Evolutionary conservation across 805 yeast genomes (phyloP).

Genomic region (Pachysolen tannophilus): DNA sequence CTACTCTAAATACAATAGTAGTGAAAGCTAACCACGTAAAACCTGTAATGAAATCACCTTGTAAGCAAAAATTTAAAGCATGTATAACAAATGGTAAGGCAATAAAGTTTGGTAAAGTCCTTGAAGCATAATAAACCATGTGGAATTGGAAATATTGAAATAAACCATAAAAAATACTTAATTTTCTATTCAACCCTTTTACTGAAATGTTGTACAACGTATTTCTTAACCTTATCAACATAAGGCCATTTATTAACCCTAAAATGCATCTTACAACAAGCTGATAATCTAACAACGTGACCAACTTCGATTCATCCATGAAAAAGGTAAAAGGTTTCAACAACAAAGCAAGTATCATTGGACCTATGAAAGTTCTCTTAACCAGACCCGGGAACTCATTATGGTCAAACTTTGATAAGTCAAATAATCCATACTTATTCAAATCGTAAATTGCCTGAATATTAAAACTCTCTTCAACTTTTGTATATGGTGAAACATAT

Average conservation of each 20-base stretch:
- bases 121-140: constrained; percentile 65
- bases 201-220: constrained; percentile 21
- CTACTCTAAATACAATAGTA: constrained; percentile 66
- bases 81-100: constrained; percentile 65
- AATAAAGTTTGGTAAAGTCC: constrained; percentile 84
- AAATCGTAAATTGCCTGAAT: constrained; percentile 86
- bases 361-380: constrained; percentile 77
- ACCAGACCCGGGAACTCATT: constrained; percentile 78
- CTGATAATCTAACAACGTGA: constrained; percentile 34
- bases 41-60: constrained; percentile 40
- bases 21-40: constrained; percentile 50
- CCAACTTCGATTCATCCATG: constrained; percentile 7
- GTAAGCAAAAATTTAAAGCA: constrained; percentile 43
- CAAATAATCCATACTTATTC: constrained; percentile 48
- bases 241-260: constrained; percentile 52
- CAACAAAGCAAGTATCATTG: constrained; percentile 42
- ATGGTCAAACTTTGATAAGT: constrained; percentile 58
- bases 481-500: constrained; percentile 67
- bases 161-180: constrained; percentile 50
- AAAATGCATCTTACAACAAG: constrained; percentile 47
- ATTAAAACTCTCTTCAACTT: constrained; percentile 92
- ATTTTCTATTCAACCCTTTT: constrained; percentile 14
- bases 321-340: constrained; percentile 29
- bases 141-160: constrained; percentile 71
- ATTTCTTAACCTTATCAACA: constrained; percentile 44